Evolutionary conservation across 495 filamentous ascomycete genomes (phyloP), one percentile per base, ranked within the genome.

Genomic region (Aspergillus leporis): DNA sequence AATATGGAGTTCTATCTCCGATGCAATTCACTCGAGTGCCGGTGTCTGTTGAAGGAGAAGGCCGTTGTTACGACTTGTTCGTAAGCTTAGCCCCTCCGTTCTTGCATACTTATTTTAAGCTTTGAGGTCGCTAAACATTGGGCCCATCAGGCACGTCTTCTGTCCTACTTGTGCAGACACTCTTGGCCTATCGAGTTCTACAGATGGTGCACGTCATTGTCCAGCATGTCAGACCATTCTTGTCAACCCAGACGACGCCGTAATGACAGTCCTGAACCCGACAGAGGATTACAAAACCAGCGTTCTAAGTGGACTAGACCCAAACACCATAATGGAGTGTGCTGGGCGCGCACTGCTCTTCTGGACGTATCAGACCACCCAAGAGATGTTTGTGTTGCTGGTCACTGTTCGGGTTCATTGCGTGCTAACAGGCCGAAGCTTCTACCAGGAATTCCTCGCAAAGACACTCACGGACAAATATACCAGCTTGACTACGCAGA

Each of bases 231-330:
- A 86, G 40, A 82, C 85, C 3, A 74, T 76, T 4, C 80, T 98
- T 8, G 67, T 72, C 23, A 89, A 88, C 60, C 85, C 86, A 0
- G 91, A 96, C 65, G 92, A 95, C 74, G 89, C 84, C 19, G 85
- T 91, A 3, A 80, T 86, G 19, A 86, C 88, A 1, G 81, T 87
- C 48, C 80, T 98, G 32, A 91, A 90, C 56, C 93, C 93, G 0
- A 86, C 89, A 0, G 93, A 97, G 68, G 94, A 96, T 60, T 97
- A 96, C 79, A 96, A 96, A 67, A 93, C 91, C 0, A 91, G 90
- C 59, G 87, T 94, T 10, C 76, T 98, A 14, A 91, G 90, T 69
- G 94, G 94, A 0, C 74, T 97, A 6, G 90, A 84, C 55, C 94
- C 94, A 2, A 88, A 82, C 40, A 83, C 87, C 12, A 90, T 98